Percentiles rank a stretch among this genome's conserved stretches.
phyloP scores from a whole-genome alignment of 1,284 basidiomycete genomes.

The Thecaphora thlaspeos region DNA sequence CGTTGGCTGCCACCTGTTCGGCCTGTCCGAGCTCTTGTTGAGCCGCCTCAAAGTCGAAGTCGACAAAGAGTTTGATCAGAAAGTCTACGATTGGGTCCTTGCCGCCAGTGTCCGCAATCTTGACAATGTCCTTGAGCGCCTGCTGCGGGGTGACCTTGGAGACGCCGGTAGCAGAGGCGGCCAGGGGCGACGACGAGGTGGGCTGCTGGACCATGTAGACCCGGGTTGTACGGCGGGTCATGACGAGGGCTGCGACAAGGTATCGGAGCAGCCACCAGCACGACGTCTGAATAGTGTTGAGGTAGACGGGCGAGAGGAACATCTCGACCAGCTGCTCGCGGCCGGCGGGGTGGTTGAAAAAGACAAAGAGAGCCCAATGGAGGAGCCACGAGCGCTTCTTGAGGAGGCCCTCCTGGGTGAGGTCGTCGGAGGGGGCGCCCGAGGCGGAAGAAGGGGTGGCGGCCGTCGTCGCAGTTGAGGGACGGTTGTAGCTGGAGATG shows the following conservation, averaged over 20 bases:
- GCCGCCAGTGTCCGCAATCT: slow-evolving; percentile 66
- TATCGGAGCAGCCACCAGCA: slow-evolving; percentile 94
- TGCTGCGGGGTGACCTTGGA: slow-evolving; percentile 51
- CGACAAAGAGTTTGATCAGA: slow-evolving; percentile 86
- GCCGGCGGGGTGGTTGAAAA: slow-evolving; percentile 92
- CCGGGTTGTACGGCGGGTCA: slow-evolving; percentile 70
- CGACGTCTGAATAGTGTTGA: slow-evolving; percentile 96
- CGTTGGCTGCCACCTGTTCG: slow-evolving; percentile 79
- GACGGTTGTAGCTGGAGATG: slow-evolving; percentile 24
- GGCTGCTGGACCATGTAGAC: slow-evolving; percentile 49
- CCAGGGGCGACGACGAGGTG: slow-evolving; percentile 25
- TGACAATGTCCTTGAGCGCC: slow-evolving; percentile 53
- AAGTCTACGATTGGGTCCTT: slow-evolving; percentile 90
- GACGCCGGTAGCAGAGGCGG: slow-evolving; percentile 24
- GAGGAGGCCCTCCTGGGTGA: slow-evolving; percentile 68
- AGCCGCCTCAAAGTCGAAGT: slow-evolving; percentile 87
- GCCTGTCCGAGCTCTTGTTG: slow-evolving; percentile 78
- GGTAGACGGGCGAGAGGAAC: slow-evolving; percentile 91
- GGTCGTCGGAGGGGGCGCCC: slow-evolving; percentile 25
- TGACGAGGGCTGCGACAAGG: slow-evolving; percentile 85
- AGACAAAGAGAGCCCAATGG: slow-evolving; percentile 98
- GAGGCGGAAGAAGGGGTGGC: slow-evolving; percentile 9
- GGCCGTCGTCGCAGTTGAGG: slow-evolving; percentile 14
- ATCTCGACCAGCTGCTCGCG: slow-evolving; percentile 92
- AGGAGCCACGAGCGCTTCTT: slow-evolving; percentile 93